Evolutionary conservation across 2,329 filamentous ascomycete species (phyloP).

Genomic region (Fusarium sp.): DNA sequence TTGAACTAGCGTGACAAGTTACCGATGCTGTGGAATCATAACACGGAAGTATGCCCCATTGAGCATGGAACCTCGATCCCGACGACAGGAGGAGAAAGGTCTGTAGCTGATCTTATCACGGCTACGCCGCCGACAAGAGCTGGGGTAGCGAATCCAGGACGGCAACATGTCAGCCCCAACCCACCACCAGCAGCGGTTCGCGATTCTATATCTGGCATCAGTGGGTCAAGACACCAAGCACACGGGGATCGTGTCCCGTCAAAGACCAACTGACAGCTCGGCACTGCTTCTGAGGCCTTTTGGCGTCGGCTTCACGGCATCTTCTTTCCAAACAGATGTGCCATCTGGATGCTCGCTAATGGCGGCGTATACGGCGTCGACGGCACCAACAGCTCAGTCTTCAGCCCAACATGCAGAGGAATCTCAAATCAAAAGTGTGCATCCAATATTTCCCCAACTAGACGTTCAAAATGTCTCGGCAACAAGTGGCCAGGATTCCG

Average conservation of each 20-base stretch:
- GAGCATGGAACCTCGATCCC: background rate
- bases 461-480: background rate
- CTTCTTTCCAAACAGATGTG: background rate
- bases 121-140: background rate
- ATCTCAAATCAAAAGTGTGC: background rate
- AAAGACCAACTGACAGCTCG: background rate
- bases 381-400: background rate
- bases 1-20: background rate
- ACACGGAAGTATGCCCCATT: background rate
- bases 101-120: background rate
- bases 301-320: background rate
- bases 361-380: background rate
- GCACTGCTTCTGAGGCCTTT: background rate
- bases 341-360: background rate
- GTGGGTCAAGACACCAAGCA: background rate
- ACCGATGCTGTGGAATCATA: background rate
- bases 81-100: background rate
- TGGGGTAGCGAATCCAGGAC: background rate
- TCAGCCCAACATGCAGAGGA: background rate
- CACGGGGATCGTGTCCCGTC: background rate
- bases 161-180: background rate
- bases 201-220: background rate
- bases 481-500: background rate
- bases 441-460: background rate
- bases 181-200: background rate